Evolutionary conservation across 2,329 filamentous ascomycete genomes (phyloP).

Genomic region (Aspergillus sergii): DNA sequence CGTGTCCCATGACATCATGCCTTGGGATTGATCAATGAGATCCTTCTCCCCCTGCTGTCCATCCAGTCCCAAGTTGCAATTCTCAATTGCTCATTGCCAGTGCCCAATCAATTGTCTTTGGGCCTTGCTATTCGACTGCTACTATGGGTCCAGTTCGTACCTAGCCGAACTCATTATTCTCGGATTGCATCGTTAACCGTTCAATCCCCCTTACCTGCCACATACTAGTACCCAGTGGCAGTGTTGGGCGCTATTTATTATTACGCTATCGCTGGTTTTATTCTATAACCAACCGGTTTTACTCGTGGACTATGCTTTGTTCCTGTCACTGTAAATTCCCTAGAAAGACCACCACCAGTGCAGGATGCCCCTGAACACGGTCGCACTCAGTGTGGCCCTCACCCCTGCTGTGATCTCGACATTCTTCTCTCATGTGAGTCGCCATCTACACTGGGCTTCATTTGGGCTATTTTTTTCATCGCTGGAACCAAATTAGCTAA

Average conservation of each 20-base stretch:
- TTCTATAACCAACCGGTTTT: neutral
- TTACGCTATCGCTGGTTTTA: neutral
- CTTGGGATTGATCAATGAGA: neutral
- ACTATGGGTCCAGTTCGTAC: neutral
- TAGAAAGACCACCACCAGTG: neutral
- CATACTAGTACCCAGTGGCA: neutral
- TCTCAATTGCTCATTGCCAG: neutral
- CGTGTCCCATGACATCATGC: neutral
- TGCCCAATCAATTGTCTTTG: neutral
- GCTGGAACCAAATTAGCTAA: constrained; percentile 12
- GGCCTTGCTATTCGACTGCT: neutral
- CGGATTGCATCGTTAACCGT: neutral
- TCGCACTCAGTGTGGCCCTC: constrained; percentile 79
- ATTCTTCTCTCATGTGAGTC: constrained; percentile 77
- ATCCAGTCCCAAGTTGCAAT: neutral
- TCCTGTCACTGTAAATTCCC: neutral
- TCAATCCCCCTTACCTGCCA: neutral
- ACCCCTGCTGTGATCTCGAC: constrained; percentile 87
- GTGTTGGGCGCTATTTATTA: neutral
- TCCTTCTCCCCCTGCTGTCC: neutral
- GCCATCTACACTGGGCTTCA: neutral
- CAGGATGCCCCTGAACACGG: constrained; percentile 71
- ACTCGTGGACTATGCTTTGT: neutral
- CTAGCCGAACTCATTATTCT: neutral
- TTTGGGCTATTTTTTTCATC: neutral